Evolutionary conservation across 495 filamentous ascomycete genomes (phyloP), one percentile per base, ranked within the genome.

Genomic region (Xylaria telfairii): DNA sequence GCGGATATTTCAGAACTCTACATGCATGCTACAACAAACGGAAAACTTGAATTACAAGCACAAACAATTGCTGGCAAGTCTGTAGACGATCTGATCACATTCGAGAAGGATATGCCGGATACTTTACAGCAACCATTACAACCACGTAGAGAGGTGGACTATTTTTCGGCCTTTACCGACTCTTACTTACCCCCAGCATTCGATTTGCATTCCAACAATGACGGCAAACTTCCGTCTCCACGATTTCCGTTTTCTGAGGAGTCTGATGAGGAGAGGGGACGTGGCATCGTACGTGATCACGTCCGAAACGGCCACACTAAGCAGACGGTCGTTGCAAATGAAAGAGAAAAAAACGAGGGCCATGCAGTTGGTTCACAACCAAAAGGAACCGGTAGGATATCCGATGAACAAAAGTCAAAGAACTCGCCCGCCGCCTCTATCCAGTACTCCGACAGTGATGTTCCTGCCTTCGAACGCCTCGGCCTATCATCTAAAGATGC

Each of bases 381-480:
- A 3, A 73, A 70, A 28, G 62, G 37, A 9, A 26, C 64, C 1
- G 70, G 62, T 46, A 71, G 57, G 32, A 24, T 54, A 2, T n/a
- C 47, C 21, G 71, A 60, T 19, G 72, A 74, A 28, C 65, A 60
- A 46, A 72, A 59, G 26, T 59, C 71, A 0, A 76, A 77, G 26
- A 71, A 78, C 26, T 78, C 74, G 3, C 75, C 78, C 49, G 72
- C 74, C n/a, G 56, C 72, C 12, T 74, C 73, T 28, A 67, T 70
- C 24, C 74, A 78, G 24, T 74, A 75, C 64, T 76, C 76, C 24
- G 76, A 78, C 41, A 77, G 72, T 63, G 73, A 78, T 64, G 71
- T 78, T 12, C 71, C 76, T 7, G 71, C 76, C 9, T 72, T 78
- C 13, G 76, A 78, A 47, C 73, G 76, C 17, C 73, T 78, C 10